These are phyloP conservation scores for Colletotrichum destructivum DNA, from an alignment of 2,329 filamentous ascomycete genomes.

Conservation along the genomic window DNA sequence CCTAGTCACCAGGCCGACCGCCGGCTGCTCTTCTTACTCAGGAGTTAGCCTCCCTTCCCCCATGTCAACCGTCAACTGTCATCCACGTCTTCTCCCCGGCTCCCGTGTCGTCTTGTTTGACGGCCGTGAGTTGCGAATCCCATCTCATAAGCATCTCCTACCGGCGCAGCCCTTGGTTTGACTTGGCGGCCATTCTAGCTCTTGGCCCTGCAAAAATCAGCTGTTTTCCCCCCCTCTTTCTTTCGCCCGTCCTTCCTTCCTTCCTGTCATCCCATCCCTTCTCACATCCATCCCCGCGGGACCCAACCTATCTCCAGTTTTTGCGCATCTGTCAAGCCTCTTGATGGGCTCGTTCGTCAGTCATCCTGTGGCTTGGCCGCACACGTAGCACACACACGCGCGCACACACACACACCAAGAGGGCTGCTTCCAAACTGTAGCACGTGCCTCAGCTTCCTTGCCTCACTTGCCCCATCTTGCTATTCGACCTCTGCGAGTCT, in stretches of 20 bases:
- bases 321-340: neutral
- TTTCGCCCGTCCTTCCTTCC: conserved; percentile 1
- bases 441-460: neutral
- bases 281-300: conserved; percentile 16
- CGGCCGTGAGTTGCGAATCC: neutral
- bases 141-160: neutral
- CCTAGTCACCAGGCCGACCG: neutral
- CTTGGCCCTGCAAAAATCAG: conserved; percentile 43
- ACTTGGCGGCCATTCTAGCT: conserved; percentile 38
- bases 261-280: conserved; percentile 32
- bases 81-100: too few species aligned
- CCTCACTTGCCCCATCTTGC: neutral
- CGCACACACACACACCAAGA: neutral
- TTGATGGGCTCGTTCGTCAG: neutral
- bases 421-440: neutral
- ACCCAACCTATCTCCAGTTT: conserved; percentile 12
- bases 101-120: neutral
- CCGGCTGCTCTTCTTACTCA: neutral
- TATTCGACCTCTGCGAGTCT: too few species aligned
- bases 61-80: too few species aligned
- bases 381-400: neutral
- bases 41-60: too few species aligned
- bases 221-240: conserved; percentile 19
- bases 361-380: conserved; percentile 10
- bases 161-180: conserved; percentile 20